These are phyloP conservation scores for Cladosporium colombiae DNA, from an alignment of 2,329 filamentous ascomycete genomes.

Conservation along the genomic window DNA sequence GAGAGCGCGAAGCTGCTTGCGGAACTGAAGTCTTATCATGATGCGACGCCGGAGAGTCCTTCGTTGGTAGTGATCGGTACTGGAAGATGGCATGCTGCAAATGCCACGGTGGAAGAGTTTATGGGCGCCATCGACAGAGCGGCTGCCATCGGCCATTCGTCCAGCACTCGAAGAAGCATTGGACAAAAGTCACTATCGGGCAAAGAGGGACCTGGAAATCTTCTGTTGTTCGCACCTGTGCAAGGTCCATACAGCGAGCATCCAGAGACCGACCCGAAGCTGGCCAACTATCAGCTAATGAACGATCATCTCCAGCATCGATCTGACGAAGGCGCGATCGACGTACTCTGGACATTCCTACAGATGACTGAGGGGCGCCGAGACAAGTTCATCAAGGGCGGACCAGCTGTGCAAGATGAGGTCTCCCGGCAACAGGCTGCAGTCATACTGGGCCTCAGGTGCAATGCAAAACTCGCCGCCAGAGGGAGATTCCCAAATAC, in stretches of 20 bases:
- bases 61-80: conserved; percentile 56
- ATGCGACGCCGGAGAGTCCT: conserved; percentile 34
- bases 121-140: conserved; percentile 50
- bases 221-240: conserved; percentile 50
- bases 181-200: conserved; percentile 24
- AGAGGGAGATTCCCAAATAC: conserved; percentile 47
- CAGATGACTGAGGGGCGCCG: conserved; percentile 48
- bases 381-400: conserved; percentile 50
- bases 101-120: conserved; percentile 49
- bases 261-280: conserved; percentile 41
- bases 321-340: conserved; percentile 37
- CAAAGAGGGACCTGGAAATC: conserved; percentile 31
- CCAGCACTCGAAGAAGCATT: conserved; percentile 16
- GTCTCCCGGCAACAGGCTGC: conserved; percentile 54
- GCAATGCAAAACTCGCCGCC: conserved; percentile 50
- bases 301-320: conserved; percentile 53
- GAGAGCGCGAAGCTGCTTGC: conserved; percentile 51
- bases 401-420: conserved; percentile 40
- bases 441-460: conserved; percentile 56
- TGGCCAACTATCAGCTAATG: conserved; percentile 45
- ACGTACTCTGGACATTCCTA: conserved; percentile 54
- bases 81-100: conserved; percentile 58
- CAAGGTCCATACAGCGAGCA: conserved; percentile 46
- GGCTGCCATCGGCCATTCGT: conserved; percentile 29
- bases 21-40: conserved; percentile 44